Base-by-base conservation (phyloP, 108 stramenopile species). In the Epithemia pelagica region DNA sequence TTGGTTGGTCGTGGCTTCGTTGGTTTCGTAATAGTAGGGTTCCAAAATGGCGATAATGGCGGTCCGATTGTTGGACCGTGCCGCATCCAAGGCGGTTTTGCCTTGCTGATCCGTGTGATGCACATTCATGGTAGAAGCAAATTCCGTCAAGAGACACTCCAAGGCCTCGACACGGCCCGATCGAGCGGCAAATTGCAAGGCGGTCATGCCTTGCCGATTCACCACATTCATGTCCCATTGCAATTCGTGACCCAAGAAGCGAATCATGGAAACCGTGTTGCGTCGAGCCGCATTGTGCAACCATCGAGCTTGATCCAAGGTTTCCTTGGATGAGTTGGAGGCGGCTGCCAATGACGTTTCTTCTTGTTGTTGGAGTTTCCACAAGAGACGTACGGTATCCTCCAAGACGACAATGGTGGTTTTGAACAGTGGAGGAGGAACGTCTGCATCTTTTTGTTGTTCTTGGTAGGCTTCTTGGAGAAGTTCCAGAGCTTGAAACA, bases 181-280 rank as follows among this genome's bases (percentile, higher is more conserved):
- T 28, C 90, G 75, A 21, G 86, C 78, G 0, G 85, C 86, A 81
- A 88, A 84, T 29, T 86, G 84, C 46, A 91, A 68, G 21, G 79
- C 65, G 0, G 90, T 91, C 86, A 91, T 83, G 26, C 82, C 84
- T 59, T 91, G 90, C 52, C 90, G 78, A 56, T 80, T 75, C 10
- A 19, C 52, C 29, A 64, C 56, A 60, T 80, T 84, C 5, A 69
- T 67, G 58, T 75, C 63, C 1, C 79, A 30, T 24, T 74, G 64
- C 23, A 83, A 52, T 32, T 62, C 61, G 21, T 74, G 28, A 0
- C 75, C 59, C 30, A 80, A 68, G 27, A 75, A 80, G 24, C 78
- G 26, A 0, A 86, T 65, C 37, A 76, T 60, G 21, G 67, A 61
- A 15, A 77, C 52, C 56, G 69, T 61, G 30, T 82, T 78, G 3